These are phyloP conservation scores for Penicillium sp. DNA, from an alignment of 2,329 filamentous ascomycete species.

Conservation along the genomic window DNA sequence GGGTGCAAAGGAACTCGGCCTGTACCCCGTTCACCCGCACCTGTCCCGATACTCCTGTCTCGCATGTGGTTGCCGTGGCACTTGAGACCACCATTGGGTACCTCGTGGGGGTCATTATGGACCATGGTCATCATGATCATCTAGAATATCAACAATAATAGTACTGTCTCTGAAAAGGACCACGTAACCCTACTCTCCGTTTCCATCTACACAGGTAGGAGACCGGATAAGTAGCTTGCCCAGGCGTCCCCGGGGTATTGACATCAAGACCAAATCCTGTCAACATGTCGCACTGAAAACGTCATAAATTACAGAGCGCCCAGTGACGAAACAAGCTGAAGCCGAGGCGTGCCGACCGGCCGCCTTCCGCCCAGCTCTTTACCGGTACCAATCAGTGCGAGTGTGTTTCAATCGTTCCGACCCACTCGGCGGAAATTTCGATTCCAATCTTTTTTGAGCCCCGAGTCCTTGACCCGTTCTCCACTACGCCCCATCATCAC, in stretches of 20 bases:
- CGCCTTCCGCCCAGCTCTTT: conserved; percentile 22
- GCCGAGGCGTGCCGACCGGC: conserved; percentile 37
- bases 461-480: conserved; percentile 25
- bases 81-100: not conserved
- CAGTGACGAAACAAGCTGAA: conserved; percentile 26
- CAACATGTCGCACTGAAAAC: conserved; percentile 17
- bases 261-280: not conserved
- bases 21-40: conserved; percentile 12
- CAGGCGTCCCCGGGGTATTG: not conserved
- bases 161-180: not conserved
- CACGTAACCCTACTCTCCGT: not conserved
- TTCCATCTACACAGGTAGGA: no score
- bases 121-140: not conserved
- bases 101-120: not conserved
- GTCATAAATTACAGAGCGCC: conserved; percentile 23
- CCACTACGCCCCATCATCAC: conserved; percentile 26
- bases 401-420: conserved; percentile 25
- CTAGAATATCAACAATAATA: not conserved
- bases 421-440: conserved; percentile 30
- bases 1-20: conserved; percentile 8
- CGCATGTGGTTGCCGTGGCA: conserved; percentile 7
- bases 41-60: not conserved
- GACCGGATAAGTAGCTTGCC: not conserved
- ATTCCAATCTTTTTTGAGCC: conserved; percentile 15
- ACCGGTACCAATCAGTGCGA: conserved; percentile 27